Conservation (phyloP, 495 filamentous ascomycete genomes). For the Neurospora cerealis region DNA sequence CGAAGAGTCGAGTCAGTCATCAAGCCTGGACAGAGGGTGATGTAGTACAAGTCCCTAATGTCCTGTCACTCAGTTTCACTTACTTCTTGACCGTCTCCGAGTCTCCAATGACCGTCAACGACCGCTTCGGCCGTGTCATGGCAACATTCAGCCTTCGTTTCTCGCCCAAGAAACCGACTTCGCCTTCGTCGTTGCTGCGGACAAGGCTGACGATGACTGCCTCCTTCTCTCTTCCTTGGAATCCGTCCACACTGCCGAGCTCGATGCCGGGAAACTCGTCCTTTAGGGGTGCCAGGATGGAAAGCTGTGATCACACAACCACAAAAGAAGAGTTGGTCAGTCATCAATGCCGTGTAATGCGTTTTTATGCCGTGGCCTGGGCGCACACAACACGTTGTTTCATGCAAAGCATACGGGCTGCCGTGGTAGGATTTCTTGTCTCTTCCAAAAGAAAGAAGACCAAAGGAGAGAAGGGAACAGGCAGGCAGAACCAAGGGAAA, state of each 20-base stretch:
- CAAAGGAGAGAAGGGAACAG: background rate
- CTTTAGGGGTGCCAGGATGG: constrained; percentile 67
- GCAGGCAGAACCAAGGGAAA: background rate
- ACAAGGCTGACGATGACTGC: constrained; percentile 86
- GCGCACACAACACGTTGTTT: background rate
- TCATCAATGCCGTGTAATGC: constrained; percentile 6
- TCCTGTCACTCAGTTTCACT: constrained; percentile 23
- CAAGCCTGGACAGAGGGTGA: constrained; percentile 2
- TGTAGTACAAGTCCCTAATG: background rate
- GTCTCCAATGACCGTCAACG: constrained; percentile 84
- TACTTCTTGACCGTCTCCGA: constrained; percentile 81
- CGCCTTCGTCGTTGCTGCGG: constrained; percentile 72
- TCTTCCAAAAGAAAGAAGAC: background rate
- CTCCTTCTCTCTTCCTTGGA: constrained; percentile 96
- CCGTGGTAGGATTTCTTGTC: background rate
- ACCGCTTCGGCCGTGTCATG: constrained; percentile 88
- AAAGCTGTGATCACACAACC: constrained; percentile 38
- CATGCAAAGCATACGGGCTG: constrained; percentile 7
- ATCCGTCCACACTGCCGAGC: constrained; percentile 89
- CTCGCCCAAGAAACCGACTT: constrained; percentile 93
- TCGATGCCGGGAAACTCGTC: constrained; percentile 76
- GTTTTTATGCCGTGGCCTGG: background rate
- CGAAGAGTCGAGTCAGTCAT: constrained; percentile 6
- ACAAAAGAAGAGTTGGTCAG: background rate
- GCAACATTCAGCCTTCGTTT: constrained; percentile 89